Evolutionary conservation across 768 basidiomycete species (phyloP), one percentile per base, ranked within the genome.

Genomic region (Mycena indigotica): DNA sequence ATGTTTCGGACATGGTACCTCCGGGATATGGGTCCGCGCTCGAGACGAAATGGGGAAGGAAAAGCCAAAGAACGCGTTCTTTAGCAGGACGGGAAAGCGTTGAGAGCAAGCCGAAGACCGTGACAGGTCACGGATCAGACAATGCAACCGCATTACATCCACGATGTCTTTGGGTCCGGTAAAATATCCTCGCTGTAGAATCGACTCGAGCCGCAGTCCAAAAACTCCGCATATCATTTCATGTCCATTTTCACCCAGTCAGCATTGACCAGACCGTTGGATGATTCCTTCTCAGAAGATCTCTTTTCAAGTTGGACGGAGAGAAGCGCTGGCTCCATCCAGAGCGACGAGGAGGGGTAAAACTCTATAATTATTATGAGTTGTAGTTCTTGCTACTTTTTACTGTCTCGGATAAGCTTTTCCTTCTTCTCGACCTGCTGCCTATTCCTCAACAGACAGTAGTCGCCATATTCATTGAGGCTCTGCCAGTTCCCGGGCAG

Each of bases 391-490:
- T 35, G 32, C 32, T 56, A 53, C 28, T 54, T 2, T 38, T 48
- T 28, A 45, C 51, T 28, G 41, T 58, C 55, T 52, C 46, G 38
- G 46, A 64, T 35, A 16, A 28, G 50, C 8, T 53, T 56, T 58
- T 79, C 74, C 62, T 81, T 80, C 51, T 61, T 59, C 1, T 51
- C 58, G 24, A 83, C 72, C 28, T 65, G 69, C 16, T 68, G 74
- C 64, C 70, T 82, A 62, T 93, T 88, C 70, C 80, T 85, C 59
- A 99, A 77, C 60, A 99, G 69, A 70, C 95, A 97, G 69, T 93
- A 97, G 66, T 98, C 93, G 1, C 96, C 96, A 71, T 82, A 97
- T 56, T 80, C 80, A 68, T 96, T 93, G 62, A 73, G 72, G 24
- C 71, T 73, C 61, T 87, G 83, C 87, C 93, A 92, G 45, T 78